phyloP scores from a whole-genome alignment of 768 basidiomycete genomes.

The Collybiopsis luxurians region DNA sequence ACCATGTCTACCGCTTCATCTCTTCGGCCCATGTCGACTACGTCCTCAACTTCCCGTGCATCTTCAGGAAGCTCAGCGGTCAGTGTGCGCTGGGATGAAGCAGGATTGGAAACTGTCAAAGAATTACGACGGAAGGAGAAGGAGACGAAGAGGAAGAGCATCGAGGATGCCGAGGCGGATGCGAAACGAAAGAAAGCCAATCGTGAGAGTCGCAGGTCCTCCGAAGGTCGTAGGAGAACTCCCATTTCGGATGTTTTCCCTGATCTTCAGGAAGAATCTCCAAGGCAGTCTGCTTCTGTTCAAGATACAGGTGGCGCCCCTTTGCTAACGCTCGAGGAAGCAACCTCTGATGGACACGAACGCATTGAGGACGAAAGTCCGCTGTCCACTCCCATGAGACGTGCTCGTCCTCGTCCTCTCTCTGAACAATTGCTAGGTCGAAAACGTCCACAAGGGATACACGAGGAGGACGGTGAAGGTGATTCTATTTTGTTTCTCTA shows the following conservation, averaged over 20 bases:
- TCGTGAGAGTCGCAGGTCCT: conserved; percentile 33
- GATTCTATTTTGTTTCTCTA: conserved; percentile 26
- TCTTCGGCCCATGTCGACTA: conserved; percentile 41
- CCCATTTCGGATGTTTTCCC: conserved; percentile 63
- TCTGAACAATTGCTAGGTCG: conserved; percentile 61
- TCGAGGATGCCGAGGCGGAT: conserved; percentile 30
- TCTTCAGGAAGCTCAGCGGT: conserved; percentile 39
- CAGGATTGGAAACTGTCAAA: conserved; percentile 43
- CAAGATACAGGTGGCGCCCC: conserved; percentile 14
- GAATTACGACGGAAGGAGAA: conserved; percentile 41
- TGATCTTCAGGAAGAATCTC: conserved; percentile 24
- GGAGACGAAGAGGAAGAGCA: conserved; percentile 27
- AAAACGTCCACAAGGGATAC: conserved; percentile 46
- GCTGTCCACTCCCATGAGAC: conserved; percentile 37
- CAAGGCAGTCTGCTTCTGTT: conserved; percentile 4
- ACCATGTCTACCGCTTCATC: conserved; percentile 36
- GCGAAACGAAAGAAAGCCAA: conserved; percentile 25
- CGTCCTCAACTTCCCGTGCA: conserved; percentile 27
- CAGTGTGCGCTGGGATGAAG: conserved; percentile 53
- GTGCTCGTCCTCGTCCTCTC: conserved; percentile 49
- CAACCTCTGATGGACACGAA: conserved; percentile 51
- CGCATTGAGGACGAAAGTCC: conserved; percentile 16
- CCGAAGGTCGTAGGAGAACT: conserved; percentile 53
- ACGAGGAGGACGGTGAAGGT: conserved; percentile 53
- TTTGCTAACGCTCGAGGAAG: conserved; percentile 45